phyloP scores from a whole-genome alignment of 2,329 filamentous ascomycete genomes.

The Fusarium chlamydosporum region DNA sequence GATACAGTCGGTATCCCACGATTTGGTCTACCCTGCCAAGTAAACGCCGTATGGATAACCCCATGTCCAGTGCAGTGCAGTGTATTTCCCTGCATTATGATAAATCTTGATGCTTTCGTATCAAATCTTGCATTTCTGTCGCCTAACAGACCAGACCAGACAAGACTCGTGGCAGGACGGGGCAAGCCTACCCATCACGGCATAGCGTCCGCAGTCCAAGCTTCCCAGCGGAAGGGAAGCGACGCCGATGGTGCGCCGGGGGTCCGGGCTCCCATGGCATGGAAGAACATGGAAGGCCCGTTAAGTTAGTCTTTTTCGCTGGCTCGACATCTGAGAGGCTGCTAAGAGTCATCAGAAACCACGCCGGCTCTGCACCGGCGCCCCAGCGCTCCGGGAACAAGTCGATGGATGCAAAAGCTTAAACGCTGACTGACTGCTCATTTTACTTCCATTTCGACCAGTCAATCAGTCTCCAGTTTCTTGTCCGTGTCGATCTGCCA shows the following conservation, averaged over 20 bases:
- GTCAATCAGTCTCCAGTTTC: conserved; percentile 14
- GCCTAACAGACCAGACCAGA: conserved; percentile 3
- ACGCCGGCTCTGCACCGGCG: conserved; percentile 36
- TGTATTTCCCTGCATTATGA: conserved; percentile 16
- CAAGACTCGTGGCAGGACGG: conserved; percentile 44
- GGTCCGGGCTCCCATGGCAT: conserved; percentile 19
- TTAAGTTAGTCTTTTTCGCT: conserved; percentile 21
- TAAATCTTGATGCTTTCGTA: conserved; percentile 12
- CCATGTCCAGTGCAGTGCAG: conserved; percentile 4
- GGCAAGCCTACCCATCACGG: conserved; percentile 42
- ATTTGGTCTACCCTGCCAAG: neutral
- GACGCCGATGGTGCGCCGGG: conserved; percentile 41
- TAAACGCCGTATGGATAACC: neutral
- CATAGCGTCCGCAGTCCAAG: conserved; percentile 45
- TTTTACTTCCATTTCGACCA: conserved; percentile 29
- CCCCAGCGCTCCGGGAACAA: conserved; percentile 42
- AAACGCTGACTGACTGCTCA: conserved; percentile 37
- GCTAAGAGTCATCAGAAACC: conserved; percentile 26
- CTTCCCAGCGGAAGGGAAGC: conserved; percentile 49
- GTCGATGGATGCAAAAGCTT: conserved; percentile 39
- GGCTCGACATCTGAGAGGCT: conserved; percentile 28
- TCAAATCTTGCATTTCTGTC: conserved; percentile 18
- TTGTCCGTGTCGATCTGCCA: conserved; percentile 35
- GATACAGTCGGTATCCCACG: conserved; percentile 14
- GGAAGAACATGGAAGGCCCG: conserved; percentile 47